These are phyloP conservation scores for Ascoidea rubescens DNA, from an alignment of 805 yeast species.

Conservation along the genomic window DNA sequence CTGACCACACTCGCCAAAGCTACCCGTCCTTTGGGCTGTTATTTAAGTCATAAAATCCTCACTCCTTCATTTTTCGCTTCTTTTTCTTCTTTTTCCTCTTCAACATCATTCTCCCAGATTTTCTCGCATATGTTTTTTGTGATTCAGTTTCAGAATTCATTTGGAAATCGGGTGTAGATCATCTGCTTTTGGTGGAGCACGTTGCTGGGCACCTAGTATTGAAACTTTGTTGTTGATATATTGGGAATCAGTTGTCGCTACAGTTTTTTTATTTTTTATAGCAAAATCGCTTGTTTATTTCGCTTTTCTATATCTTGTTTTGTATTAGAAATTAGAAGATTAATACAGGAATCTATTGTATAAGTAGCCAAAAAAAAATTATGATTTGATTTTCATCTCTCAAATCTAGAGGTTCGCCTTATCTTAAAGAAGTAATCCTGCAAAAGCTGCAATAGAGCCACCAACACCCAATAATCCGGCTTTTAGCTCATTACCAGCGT, in stretches of 20 bases:
- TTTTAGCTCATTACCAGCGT: not conserved
- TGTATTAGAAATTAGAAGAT: too few relatives aligned
- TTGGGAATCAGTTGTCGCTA: not conserved
- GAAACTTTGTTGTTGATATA: not conserved
- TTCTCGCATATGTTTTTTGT: not conserved
- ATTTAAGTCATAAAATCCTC: too few relatives aligned
- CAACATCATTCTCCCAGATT: not conserved
- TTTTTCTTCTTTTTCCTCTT: not conserved
- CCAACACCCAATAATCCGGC: not conserved
- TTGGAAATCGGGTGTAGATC: not conserved
- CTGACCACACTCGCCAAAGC: not conserved
- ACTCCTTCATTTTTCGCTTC: not conserved
- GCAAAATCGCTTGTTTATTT: too few relatives aligned
- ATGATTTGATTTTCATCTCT: too few relatives aligned
- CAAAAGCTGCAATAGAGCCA: not conserved
- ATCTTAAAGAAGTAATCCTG: not conserved
- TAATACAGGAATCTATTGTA: too few relatives aligned
- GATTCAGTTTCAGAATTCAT: not conserved
- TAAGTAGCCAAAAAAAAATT: too few relatives aligned
- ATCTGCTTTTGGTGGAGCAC: not conserved
- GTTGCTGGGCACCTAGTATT: not conserved
- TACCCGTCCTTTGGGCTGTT: not conserved
- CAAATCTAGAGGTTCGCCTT: too few relatives aligned
- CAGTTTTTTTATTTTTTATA: not conserved
- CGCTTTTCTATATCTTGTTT: too few relatives aligned